Percentiles rank a stretch among this genome's conserved stretches.
Conservation (phyloP, 164 flowering plant species). For the Houttuynia cordata region DNA sequence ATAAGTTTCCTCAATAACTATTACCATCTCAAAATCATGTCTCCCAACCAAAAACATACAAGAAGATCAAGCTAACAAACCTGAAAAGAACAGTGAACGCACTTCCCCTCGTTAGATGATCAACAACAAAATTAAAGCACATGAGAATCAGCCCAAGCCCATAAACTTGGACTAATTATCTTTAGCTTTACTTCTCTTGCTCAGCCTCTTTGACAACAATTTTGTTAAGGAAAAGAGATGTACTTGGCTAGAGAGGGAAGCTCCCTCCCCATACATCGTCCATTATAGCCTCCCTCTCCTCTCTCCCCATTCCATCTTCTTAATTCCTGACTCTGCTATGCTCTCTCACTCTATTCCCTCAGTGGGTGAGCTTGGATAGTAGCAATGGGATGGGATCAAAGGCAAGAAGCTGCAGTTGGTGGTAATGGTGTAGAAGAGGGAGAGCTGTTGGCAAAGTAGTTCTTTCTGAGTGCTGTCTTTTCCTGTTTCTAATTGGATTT, state of each 20-base stretch:
- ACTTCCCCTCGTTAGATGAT: background rate
- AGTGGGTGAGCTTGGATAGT: too few relatives aligned
- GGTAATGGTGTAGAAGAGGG: too few relatives aligned
- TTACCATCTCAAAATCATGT: too few relatives aligned
- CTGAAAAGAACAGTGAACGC: background rate
- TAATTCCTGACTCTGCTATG: too few relatives aligned
- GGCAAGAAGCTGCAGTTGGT: too few relatives aligned
- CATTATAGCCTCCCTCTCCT: background rate
- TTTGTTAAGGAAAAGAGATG: background rate
- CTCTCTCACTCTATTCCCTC: too few relatives aligned
- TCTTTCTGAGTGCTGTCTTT: too few relatives aligned
- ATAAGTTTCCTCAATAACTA: too few relatives aligned
- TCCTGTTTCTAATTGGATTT: too few relatives aligned
- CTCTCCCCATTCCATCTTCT: background rate
- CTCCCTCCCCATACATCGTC: constrained; percentile 2
- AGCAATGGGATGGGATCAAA: too few relatives aligned
- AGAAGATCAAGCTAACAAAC: background rate
- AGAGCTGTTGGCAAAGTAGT: too few relatives aligned
- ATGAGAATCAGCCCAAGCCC: background rate
- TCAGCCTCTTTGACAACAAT: background rate
- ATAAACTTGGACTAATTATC: background rate
- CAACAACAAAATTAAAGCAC: background rate
- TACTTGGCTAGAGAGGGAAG: background rate
- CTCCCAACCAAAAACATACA: too few relatives aligned
- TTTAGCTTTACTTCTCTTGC: background rate